These are phyloP conservation scores for Puccinia triticina DNA, from an alignment of 1,284 basidiomycete species.

Conservation along the genomic window DNA sequence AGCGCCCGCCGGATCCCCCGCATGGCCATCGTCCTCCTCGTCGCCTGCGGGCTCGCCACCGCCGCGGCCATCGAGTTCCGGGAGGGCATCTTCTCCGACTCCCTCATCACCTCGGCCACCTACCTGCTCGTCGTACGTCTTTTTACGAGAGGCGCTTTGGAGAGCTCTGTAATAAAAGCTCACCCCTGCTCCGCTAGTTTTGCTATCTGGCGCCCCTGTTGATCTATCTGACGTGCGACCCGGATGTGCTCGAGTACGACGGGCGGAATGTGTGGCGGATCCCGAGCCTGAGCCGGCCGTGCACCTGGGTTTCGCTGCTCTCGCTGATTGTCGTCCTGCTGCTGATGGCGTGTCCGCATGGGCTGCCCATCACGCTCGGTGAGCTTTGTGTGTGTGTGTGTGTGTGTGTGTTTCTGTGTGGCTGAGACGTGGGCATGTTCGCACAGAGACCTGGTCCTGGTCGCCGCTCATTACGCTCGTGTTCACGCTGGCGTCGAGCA, in stretches of 20 bases:
- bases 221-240: conserved; percentile 47
- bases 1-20: conserved; percentile 37
- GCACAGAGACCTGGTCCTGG: conserved; percentile 43
- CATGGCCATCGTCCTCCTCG: conserved; percentile 36
- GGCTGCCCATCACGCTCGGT: conserved; percentile 41
- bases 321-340: conserved; percentile 33
- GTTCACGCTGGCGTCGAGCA: conserved; percentile 13
- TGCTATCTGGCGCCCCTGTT: conserved; percentile 38
- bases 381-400: not conserved
- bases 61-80: conserved; percentile 29
- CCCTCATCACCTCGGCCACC: conserved; percentile 44
- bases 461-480: conserved; percentile 34
- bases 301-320: conserved; percentile 35
- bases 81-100: conserved; percentile 42
- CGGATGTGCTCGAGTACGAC: conserved; percentile 49
- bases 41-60: conserved; percentile 29
- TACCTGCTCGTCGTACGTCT: conserved; percentile 41
- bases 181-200: too few species aligned
- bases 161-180: too few species aligned
- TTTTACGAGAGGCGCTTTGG: too few species aligned
- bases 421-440: not conserved
- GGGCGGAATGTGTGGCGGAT: conserved; percentile 47
- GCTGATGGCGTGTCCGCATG: conserved; percentile 46
- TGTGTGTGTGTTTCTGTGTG: not conserved
- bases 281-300: conserved; percentile 33